Base-by-base conservation (phyloP, 441 rosid genomes). In the Mallotus japonicus region DNA sequence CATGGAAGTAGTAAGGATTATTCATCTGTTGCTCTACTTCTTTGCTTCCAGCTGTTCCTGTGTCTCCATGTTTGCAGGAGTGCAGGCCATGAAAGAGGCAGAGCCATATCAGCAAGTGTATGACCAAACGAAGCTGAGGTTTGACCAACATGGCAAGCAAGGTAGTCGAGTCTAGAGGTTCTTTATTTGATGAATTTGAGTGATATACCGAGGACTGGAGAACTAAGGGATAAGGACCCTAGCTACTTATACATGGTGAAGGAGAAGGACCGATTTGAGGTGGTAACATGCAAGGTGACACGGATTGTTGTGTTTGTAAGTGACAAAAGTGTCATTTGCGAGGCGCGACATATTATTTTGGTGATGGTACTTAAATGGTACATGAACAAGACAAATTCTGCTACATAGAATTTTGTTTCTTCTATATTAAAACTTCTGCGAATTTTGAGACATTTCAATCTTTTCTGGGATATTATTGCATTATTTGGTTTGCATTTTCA, bases 1-100 rank as follows among this genome's bases (percentile, higher is more conserved):
- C n/a, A 12, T 70, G 70, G 59, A 83, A 88, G 75, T 75, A 85
- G 78, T 81, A 88, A 3, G 91, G 95, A 24, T 84, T 76, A 0
- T 79, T 57, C 0, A 42, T 47, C 16, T 74, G 42, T 40, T 46
- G 53, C 50, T 62, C 70, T 66, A 62, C 28, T 40, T 47, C 69
- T 10, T 16, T 40, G 3, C 42, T 54, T 34, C 59, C 67, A 28
- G 11, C 49, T 4, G 17, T 22, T 67, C 53, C 59, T 24, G 13
- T 14, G 14, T 53, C 10, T 28, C 37, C 56, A 50, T 51, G 74
- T 53, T 16, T 61, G 8, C 24, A 20, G 24, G 59, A 71, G 37
- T 67, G 54, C 32, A 76, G 62, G 5, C 8, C 67, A 46, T 66
- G 70, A 55, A 67, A 72, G 47, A 79, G 64, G 75, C 75, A 55